Conservation (phyloP, 352 stramenopile species). For the Albugo laibachii region DNA sequence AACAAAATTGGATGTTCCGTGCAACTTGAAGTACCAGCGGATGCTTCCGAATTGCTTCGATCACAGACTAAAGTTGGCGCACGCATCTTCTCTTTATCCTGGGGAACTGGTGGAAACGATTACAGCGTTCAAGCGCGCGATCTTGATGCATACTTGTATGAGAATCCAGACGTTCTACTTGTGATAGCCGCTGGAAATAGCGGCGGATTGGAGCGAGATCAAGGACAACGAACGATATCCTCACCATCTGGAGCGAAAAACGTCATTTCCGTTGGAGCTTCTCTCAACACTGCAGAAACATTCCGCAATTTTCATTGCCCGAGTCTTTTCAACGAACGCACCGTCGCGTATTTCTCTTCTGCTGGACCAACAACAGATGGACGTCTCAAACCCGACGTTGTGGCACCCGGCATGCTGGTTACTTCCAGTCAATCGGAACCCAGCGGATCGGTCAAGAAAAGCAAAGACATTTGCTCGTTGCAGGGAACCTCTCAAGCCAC, state of each 20-base stretch:
- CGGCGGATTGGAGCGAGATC: conserved; percentile 25
- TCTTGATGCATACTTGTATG: conserved; percentile 62
- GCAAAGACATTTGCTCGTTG: conserved; percentile 32
- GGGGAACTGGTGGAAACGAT: conserved; percentile 51
- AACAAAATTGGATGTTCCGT: conserved; percentile 28
- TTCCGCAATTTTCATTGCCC: conserved; percentile 27
- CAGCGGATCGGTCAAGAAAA: conserved; percentile 30
- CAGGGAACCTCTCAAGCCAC: conserved; percentile 65
- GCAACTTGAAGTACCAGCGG: conserved; percentile 30
- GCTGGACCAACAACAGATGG: conserved; percentile 59
- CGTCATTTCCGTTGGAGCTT: conserved; percentile 64
- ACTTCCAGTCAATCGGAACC: conserved; percentile 46
- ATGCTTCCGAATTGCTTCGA: conserved; percentile 34
- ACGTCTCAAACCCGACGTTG: conserved; percentile 74
- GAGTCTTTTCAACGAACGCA: conserved; percentile 43
- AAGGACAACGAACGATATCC: conserved; percentile 41
- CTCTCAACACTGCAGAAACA: conserved; percentile 33
- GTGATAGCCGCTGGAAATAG: conserved; percentile 81
- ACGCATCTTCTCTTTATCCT: conserved; percentile 72
- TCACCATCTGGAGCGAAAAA: conserved; percentile 71
- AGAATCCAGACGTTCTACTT: conserved; percentile 70
- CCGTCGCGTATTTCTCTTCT: conserved; percentile 71
- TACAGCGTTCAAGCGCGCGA: conserved; percentile 60
- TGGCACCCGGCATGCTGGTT: conserved; percentile 66
- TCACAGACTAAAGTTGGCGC: conserved; percentile 49